These are phyloP conservation scores for Helotiales sp. DNA, from an alignment of 2,329 filamentous ascomycete species.

Conservation along the genomic window DNA sequence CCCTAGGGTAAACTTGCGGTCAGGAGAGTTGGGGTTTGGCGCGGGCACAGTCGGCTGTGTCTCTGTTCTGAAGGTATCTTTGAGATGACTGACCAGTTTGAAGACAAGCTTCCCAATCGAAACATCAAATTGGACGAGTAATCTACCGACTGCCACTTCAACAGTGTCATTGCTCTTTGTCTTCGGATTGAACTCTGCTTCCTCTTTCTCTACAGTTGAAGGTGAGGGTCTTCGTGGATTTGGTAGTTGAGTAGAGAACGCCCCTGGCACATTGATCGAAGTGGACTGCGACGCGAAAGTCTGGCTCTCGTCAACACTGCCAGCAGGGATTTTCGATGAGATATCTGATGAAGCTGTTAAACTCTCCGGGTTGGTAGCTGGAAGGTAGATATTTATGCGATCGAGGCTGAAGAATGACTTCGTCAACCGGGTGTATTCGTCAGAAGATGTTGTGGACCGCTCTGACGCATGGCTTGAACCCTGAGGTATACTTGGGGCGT, in stretches of 20 bases:
- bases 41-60: conserved; percentile 15
- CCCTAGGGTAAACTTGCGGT: conserved; percentile 32
- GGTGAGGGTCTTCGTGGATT: conserved; percentile 17
- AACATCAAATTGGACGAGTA: conserved; percentile 42
- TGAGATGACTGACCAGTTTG: conserved; percentile 39
- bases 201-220: not conserved
- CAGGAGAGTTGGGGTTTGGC: conserved; percentile 14
- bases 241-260: conserved; percentile 58
- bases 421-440: conserved; percentile 37
- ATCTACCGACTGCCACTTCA: conserved; percentile 39
- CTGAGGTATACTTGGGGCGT: conserved; percentile 29
- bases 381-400: conserved; percentile 44
- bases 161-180: conserved; percentile 27
- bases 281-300: conserved; percentile 40
- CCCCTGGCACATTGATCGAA: conserved; percentile 62
- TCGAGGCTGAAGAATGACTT: conserved; percentile 46
- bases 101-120: conserved; percentile 42
- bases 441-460: conserved; percentile 36
- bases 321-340: conserved; percentile 19
- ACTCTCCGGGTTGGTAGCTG: conserved; percentile 19
- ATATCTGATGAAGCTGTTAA: conserved; percentile 8
- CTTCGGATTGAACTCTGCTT: conserved; percentile 9
- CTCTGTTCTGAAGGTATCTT: conserved; percentile 30
- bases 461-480: conserved; percentile 36
- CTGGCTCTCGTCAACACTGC: conserved; percentile 33